A percentile compares a stretch with the other conserved stretches of the same genome.
These are phyloP conservation scores for Lactarius deliciosus DNA, from an alignment of 768 basidiomycete genomes.

Conservation along the genomic window DNA sequence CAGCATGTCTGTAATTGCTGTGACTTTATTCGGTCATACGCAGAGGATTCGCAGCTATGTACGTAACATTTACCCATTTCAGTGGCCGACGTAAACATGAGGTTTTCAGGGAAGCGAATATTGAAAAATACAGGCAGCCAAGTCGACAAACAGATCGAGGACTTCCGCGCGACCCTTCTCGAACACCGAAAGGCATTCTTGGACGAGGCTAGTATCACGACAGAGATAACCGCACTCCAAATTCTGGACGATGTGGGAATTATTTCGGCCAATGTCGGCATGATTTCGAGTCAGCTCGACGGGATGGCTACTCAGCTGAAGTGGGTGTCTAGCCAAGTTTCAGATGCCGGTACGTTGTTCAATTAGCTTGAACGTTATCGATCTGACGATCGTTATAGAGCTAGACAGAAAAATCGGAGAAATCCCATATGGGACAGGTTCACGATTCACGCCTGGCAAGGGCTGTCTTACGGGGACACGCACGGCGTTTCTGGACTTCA, in stretches of 20 bases:
- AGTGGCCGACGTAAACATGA: background rate
- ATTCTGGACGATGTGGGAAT: background rate
- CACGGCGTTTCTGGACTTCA: background rate
- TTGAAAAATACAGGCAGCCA: background rate
- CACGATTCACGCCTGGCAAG: background rate
- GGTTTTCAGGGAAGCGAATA: background rate
- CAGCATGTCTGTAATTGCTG: background rate
- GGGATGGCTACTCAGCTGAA: background rate
- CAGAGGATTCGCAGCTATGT: background rate
- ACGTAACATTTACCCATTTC: background rate
- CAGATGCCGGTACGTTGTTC: background rate
- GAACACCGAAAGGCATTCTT: background rate
- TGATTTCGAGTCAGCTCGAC: background rate
- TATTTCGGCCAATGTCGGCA: background rate
- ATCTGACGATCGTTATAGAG: background rate
- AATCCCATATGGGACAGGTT: background rate
- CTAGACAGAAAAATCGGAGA: background rate
- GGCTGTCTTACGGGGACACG: background rate
- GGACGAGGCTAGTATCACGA: background rate
- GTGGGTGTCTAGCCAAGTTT: background rate
- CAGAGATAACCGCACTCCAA: slow-evolving; percentile 1
- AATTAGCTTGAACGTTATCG: background rate
- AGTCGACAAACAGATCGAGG: background rate
- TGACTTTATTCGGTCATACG: background rate
- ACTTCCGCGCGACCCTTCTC: background rate